A percentile compares a stretch with the other conserved stretches of the same genome.
Conservation (phyloP, 2,329 filamentous ascomycete species). For the Penicillium hesseltinei region DNA sequence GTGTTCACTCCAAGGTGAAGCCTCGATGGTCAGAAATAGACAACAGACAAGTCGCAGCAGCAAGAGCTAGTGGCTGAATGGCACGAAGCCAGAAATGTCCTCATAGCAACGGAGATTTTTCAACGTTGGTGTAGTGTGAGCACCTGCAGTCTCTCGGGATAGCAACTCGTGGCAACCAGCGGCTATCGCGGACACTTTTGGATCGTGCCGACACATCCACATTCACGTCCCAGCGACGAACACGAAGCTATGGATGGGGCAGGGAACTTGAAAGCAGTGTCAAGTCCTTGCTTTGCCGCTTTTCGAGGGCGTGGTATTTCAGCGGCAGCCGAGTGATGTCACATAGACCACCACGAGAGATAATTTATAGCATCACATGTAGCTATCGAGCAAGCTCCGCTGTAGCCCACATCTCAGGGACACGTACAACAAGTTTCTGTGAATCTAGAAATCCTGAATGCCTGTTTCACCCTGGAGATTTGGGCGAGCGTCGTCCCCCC, state of each 20-base stretch:
- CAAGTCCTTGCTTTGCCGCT: neutral
- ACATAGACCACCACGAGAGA: neutral
- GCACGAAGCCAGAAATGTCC: neutral
- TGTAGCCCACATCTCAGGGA: neutral
- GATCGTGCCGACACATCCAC: neutral
- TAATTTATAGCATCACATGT: neutral
- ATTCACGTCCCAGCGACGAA: neutral
- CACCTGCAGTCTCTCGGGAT: neutral
- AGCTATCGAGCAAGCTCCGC: neutral
- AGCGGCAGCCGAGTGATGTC: neutral
- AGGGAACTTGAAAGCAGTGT: neutral
- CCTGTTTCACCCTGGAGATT: constrained; percentile 62
- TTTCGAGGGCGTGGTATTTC: neutral
- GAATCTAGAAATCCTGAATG: constrained; percentile 64
- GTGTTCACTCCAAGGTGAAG: neutral
- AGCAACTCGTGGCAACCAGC: neutral
- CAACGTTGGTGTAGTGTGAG: neutral
- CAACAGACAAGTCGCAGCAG: neutral
- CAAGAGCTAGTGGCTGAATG: neutral
- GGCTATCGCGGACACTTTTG: neutral
- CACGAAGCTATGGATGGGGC: neutral
- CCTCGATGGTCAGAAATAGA: neutral
- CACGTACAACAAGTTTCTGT: neutral
- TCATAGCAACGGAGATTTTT: neutral
- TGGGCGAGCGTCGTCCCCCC: constrained; percentile 29